Base-by-base conservation (phyloP, 2,329 filamentous ascomycete genomes). In the Hirsutella thompsonii region DNA sequence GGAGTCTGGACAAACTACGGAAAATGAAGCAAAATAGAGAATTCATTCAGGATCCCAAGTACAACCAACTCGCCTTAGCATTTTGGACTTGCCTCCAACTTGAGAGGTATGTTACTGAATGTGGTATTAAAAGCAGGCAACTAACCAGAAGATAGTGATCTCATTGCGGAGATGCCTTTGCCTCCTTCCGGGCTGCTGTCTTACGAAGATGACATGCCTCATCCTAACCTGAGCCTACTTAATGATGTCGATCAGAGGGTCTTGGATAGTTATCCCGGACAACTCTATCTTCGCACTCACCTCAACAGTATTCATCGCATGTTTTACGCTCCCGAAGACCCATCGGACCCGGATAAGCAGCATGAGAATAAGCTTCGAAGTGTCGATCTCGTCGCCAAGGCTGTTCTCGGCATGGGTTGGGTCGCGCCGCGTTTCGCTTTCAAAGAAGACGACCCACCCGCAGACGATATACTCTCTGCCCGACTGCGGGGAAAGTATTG, bases 71-170 rank as follows among this genome's bases (percentile, higher is more conserved):
- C 29, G 68, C 82, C 13, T 72, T 93, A 50, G 82, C 86, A 0
- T 95, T 89, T 53, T 96, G 90, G 90, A 92, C 89, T 8, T 94
- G 86, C 56, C 66, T 95, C 47, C 90, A 96, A 55, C 70, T 96
- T 10, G 90, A 96, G 61, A 94, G 81, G 82, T 86, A 46, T 9
- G 19, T 8, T 8, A 33, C 8, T 8, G 8, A 18, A 14, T 4
- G 13, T 3, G 8, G 32, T n/a, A 16, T 18, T 14, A 5, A 4
- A 3, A 14, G 14, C 32, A 14, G 11, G 16, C 32, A 4, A 18
- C n/a, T 33, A 16, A 33, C 32, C 28, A 30, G 28, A n/a, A 10
- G 14, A 14, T 33, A 88, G 88, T 59, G 90, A 96, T 58, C 86
- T 96, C 36, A 72, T 95, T 37, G 92, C 92, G 3, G 92, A 98